These are phyloP conservation scores for Linderina pennispora DNA, from an alignment of 192 early-diverging fungal species.

Conservation along the genomic window DNA sequence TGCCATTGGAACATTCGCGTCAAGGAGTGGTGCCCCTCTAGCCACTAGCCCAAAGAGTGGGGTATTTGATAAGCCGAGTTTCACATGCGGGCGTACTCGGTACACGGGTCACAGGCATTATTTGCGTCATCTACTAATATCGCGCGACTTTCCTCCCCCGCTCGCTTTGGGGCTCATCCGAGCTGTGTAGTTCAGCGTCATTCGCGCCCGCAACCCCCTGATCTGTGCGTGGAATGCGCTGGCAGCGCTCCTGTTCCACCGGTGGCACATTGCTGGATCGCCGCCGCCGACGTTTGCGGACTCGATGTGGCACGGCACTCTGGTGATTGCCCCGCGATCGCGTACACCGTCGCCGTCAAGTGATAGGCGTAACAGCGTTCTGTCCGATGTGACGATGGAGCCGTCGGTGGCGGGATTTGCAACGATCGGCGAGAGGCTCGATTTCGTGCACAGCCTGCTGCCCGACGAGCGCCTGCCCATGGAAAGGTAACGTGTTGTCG, in stretches of 20 bases:
- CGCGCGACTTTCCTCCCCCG: no score
- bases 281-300: constrained; percentile 29
- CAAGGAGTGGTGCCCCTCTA: no score
- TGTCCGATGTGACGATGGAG: constrained; percentile 7
- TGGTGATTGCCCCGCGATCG: constrained; percentile 12
- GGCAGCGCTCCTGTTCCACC: constrained; percentile 32
- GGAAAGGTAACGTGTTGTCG: constrained; percentile 41
- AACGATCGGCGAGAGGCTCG: constrained; percentile 14
- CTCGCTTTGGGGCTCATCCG: no score
- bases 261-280: constrained; percentile 32
- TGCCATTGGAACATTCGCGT: no score
- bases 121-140: no score
- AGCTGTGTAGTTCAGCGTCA: constrained; percentile 49
- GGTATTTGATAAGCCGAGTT: no score
- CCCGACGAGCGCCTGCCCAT: constrained; percentile 24
- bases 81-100: no score
- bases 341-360: neutral
- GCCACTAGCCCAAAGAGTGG: no score
- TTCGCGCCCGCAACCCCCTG: constrained; percentile 40
- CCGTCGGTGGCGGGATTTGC: constrained; percentile 7
- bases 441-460: constrained; percentile 27
- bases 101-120: no score
- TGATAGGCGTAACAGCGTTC: neutral
- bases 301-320: constrained; percentile 26
- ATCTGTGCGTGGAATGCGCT: constrained; percentile 41